These are phyloP conservation scores for Chrysoporthe cubensis DNA, from an alignment of 2,329 filamentous ascomycete genomes.

Conservation along the genomic window DNA sequence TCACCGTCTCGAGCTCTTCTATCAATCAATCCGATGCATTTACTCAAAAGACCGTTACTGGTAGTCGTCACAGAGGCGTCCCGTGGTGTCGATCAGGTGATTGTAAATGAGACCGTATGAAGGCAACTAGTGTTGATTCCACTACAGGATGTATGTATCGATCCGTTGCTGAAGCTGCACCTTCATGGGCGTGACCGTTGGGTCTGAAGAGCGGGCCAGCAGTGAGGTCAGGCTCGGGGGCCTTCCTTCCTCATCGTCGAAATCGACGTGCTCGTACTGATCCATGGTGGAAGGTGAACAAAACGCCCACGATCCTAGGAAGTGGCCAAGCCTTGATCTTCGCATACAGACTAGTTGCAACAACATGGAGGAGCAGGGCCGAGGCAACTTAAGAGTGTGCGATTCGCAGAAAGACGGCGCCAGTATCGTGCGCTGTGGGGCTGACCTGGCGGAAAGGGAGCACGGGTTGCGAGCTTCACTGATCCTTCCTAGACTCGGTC, in stretches of 20 bases:
- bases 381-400: conserved; percentile 99
- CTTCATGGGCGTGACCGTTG: conserved; percentile 27
- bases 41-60: too few relatives aligned
- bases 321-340: conserved; percentile 61
- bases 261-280: conserved; percentile 41
- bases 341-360: conserved; percentile 97
- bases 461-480: conserved; percentile 21
- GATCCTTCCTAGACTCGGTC: conserved; percentile 35
- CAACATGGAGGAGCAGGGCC: conserved; percentile 72
- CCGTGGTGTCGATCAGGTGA: neutral
- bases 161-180: conserved; percentile 19
- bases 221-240: conserved; percentile 34
- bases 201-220: conserved; percentile 35
- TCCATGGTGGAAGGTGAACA: conserved; percentile 43
- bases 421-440: neutral
- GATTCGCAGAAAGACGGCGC: conserved; percentile 38
- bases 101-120: neutral
- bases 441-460: conserved; percentile 6
- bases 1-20: too few relatives aligned
- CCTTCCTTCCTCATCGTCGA: conserved; percentile 27
- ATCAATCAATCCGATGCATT: too few relatives aligned
- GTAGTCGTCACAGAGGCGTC: neutral
- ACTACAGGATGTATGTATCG: conserved; percentile 18
- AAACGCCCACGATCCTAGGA: conserved; percentile 55
- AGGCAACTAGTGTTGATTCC: neutral